Conservation (phyloP, 2,329 filamentous ascomycete species). For the Claviceps quebecensis region DNA sequence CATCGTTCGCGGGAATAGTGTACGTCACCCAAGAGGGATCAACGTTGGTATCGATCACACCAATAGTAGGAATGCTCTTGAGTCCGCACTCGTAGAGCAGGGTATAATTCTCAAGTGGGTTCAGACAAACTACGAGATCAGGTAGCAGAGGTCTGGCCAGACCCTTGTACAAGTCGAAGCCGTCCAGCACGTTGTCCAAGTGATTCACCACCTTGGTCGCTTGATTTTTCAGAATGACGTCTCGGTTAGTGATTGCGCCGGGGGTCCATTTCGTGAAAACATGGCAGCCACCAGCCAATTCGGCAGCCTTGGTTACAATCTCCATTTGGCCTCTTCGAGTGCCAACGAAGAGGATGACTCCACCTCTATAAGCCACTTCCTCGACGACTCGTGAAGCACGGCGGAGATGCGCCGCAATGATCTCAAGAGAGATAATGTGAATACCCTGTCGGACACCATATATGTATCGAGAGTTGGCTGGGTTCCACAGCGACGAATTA, state of each 20-base stretch:
- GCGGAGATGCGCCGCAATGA: conserved; percentile 78
- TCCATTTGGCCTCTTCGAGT: conserved; percentile 71
- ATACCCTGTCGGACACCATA: conserved; percentile 77
- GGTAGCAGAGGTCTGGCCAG: conserved; percentile 59
- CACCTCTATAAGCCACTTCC: conserved; percentile 69
- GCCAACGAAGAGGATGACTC: conserved; percentile 81
- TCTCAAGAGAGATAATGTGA: conserved; percentile 86
- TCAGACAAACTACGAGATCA: conserved; percentile 83
- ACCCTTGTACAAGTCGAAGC: conserved; percentile 51
- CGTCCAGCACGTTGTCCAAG: conserved; percentile 43
- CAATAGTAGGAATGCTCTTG: conserved; percentile 84
- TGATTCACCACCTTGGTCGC: conserved; percentile 64
- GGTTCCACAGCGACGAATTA: conserved; percentile 84
- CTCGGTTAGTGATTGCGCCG: conserved; percentile 81
- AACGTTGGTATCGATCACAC: conserved; percentile 83
- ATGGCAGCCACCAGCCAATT: conserved; percentile 67
- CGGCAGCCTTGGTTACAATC: conserved; percentile 66
- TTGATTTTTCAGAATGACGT: conserved; percentile 67
- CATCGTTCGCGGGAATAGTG: conserved; percentile 90
- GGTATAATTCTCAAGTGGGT: conserved; percentile 83
- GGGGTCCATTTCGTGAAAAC: conserved; percentile 89
- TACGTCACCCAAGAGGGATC: conserved; percentile 94
- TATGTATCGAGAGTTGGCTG: conserved; percentile 86
- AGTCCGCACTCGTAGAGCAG: conserved; percentile 82
- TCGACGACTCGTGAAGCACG: conserved; percentile 85